Base-by-base conservation (phyloP, 129 eudicot species). In the Escallonia rubra region DNA sequence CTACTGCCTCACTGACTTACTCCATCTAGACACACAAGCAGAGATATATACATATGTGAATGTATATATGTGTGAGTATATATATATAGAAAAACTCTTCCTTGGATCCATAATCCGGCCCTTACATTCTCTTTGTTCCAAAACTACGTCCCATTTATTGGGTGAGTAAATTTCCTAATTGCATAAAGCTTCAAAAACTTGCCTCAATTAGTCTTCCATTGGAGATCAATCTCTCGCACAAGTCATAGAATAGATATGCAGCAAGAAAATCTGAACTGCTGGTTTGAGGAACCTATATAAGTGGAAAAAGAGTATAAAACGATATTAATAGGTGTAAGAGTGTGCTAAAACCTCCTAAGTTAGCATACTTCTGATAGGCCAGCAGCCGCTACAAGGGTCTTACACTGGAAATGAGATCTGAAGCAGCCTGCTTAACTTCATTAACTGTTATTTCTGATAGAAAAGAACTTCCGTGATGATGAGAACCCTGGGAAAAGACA, bases 171-270 rank as follows among this genome's bases (percentile, higher is more conserved):
- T 23, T 23, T 23, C 34, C 34, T 23, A 23, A 23, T 23, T 23
- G 34, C 34, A 23, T 23, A 23, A 23, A 23, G 34, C 34, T 23
- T 23, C 34, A 23, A 23, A 23, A 59, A 67, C 56, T 63, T 80
- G 89, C 99, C 99, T 93, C 95, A 70, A 75, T 50, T 71, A 89
- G 69, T 56, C 46, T 74, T 56, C 99, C 96, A 47, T 79, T 78
- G 43, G 81, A 67, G 61, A 78, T 65, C 71, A 86, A 68, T 72
- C 85, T 77, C 62, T 77, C 90, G 71, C 79, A 52, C 82, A 86
- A 78, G 67, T 89, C 99, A 79, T 82, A 70, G 77, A 78, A 89
- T 38, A 93, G 84, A 79, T 76, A 57, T 61, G 96, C 86, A 62
- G 95, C 83, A 45, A 89, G 68, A 65, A 85, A 93, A 77, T 64